phyloP scores from a whole-genome alignment of 176 grass and related monocot genomes.

The Oryza coarctata region DNA sequence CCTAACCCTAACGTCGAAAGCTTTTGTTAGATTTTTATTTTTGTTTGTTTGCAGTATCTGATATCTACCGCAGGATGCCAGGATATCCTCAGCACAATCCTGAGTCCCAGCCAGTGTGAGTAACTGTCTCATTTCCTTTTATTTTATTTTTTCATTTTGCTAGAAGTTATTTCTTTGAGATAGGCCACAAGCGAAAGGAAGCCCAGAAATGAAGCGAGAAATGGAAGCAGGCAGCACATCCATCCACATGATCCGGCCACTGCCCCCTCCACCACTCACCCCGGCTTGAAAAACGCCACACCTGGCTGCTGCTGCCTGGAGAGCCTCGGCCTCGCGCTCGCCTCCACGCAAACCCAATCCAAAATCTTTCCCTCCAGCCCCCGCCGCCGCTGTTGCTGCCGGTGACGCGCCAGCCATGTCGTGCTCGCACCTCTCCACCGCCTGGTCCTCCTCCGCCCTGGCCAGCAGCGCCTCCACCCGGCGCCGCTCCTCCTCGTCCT shows the following conservation, averaged over 20 bases:
- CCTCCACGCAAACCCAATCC: constrained; percentile 76
- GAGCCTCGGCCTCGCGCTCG: not conserved
- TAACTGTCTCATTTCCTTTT: not conserved
- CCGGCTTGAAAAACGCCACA: constrained; percentile 44
- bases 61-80: not conserved
- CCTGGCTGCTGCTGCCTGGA: not conserved
- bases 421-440: constrained; percentile 47
- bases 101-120: not conserved
- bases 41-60: not conserved
- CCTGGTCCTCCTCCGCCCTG: constrained; percentile 60
- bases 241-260: constrained; percentile 41
- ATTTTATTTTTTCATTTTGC: not conserved
- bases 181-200: not conserved
- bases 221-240: not conserved
- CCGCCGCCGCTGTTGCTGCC: not conserved
- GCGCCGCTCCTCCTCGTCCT: constrained; percentile 12
- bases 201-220: constrained; percentile 3
- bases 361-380: constrained; percentile 41
- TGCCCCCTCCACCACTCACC: constrained; percentile 41
- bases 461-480: constrained; percentile 42
- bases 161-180: not conserved
- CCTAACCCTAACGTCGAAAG: not conserved
- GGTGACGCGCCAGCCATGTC: constrained; percentile 40
- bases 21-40: not conserved
- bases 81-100: constrained; percentile 34